Base-by-base conservation (phyloP, 441 rosid species). In the Pelargonium myrrhifolium region DNA sequence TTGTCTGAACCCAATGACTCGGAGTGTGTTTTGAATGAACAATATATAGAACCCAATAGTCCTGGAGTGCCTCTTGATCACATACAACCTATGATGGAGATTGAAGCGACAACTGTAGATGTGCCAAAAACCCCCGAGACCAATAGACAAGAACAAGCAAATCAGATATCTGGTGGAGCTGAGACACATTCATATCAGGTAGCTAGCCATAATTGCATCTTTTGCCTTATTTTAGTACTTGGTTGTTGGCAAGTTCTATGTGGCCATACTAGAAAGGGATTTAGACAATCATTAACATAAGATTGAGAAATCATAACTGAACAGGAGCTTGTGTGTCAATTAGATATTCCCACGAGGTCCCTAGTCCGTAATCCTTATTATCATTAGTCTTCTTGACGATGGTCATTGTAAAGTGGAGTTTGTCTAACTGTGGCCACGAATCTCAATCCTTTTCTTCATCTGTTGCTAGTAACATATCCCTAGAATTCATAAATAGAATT, bases 161-260 rank as follows among this genome's bases (percentile, higher is more conserved):
- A 53, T 53, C 59, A 53, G 22, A 24, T 53, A 9, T 17, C 11
- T 18, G 59, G 59, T 53, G 59, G 21, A 53, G 21, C 59, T 53
- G 59, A 53, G 24, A 21, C 59, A 53, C 59, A 53, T 53, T 28
- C 61, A 56, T 20, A 56, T 20, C 61, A 56, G 61, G 61, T 56
- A 56, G 28, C 28, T 3, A 56, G 20, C 8, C 0, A 1, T 2
- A 20, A 45, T 56, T 18, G 12, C 8, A 4, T 56, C 61, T 55
- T 3, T 55, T 0, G 40, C 40, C 11, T 8, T 8, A 15, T 51
- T 49, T 18, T 43, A 1, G 56, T 49, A 49, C 2, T 47, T 47
- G 5, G 4, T 47, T 47, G 55, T 47, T 12, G 7, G n/a, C 4
- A 15, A 47, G 6, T 47, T 47, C 18, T 47, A 6, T 4, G n/a